Evolutionary conservation across 768 basidiomycete species (phyloP), one percentile per base, ranked within the genome.

Genomic region (Tulasnella sp.): DNA sequence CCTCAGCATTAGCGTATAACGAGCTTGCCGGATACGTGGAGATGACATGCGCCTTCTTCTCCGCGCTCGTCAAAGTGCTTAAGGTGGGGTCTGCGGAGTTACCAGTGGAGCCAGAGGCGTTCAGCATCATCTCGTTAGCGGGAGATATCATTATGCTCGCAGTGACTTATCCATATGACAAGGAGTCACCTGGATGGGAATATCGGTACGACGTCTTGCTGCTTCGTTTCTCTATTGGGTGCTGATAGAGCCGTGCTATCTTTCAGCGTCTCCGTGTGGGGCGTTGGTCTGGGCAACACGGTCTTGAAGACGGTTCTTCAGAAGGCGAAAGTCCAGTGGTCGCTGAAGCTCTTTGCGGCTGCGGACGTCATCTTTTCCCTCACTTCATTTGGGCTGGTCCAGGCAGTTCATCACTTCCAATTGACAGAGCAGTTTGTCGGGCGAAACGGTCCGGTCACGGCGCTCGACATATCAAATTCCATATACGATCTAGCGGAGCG

Each of bases 11-110:
- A 4, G 41, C 56, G 7, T 58, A 44, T 29, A 24, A 26, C 44
- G 56, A 58, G 56, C 44, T 58, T 19, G 56, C 44, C 17, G 44
- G 41, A 9, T 58, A 58, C 45, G 30, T 58, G n/a, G 56, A 43
- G 7, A 58, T 58, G 24, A 49, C 47, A 23, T 24, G 29, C 11
- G 47, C 47, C n/a, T 29, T 49, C n/a, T 11, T 49, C n/a, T 23
- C 24, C 15, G 13, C 47, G 19, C 1, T 49, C 47, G 19, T 49
- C 13, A 49, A 49, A 23, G 47, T 21, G 24, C 11, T 49, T 13
- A 49, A 49, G 47, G 29, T 49, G 47, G 47, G 24, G 3, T 15
- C 47, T 11, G 47, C 47, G 7, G 47, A 49, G 19, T 10, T 49
- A 23, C 47, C 47, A 49, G 47, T 8, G 13, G 19, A 1, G 8